Evolutionary conservation across 495 filamentous ascomycete species (phyloP).

Genomic region (Penicillium macrosclerotiorum): DNA sequence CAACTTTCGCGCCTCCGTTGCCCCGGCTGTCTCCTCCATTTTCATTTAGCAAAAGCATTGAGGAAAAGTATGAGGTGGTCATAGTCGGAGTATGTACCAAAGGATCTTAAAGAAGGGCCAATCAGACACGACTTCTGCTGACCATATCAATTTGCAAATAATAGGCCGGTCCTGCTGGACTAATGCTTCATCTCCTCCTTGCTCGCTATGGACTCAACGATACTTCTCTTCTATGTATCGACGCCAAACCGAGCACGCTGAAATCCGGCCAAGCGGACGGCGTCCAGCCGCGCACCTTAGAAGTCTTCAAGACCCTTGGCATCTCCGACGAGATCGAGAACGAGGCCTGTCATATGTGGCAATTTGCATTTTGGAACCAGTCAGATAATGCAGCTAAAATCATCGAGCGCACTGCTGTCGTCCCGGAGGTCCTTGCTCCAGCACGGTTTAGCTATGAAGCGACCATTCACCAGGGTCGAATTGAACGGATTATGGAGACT

Average conservation of each 20-base stretch:
- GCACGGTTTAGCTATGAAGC: conserved; percentile 29
- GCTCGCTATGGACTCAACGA: conserved; percentile 30
- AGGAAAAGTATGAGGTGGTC: no score
- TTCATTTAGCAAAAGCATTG: no score
- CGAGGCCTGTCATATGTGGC: conserved; percentile 52
- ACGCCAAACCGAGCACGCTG: conserved; percentile 22
- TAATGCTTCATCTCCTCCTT: conserved; percentile 32
- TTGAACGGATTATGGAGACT: conserved; percentile 28
- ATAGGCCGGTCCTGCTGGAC: conserved; percentile 32
- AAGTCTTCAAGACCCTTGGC: conserved; percentile 70
- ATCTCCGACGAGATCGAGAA: conserved; percentile 52
- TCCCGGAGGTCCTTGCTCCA: conserved; percentile 26
- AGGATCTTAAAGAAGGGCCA: no score
- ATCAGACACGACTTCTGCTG: no score
- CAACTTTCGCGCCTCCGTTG: no score
- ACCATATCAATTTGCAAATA: no score
- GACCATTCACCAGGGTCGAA: conserved; percentile 31
- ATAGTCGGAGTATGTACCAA: no score
- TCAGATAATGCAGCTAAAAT: conserved; percentile 20
- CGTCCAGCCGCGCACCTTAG: conserved; percentile 52
- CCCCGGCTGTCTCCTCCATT: no score
- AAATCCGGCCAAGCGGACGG: conserved; percentile 57
- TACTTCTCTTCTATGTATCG: conserved; percentile 29
- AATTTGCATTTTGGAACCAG: conserved; percentile 32
- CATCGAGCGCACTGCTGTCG: conserved; percentile 30